phyloP scores from a whole-genome alignment of 2,329 filamentous ascomycete genomes.

The Emericellopsis cladophorae region DNA sequence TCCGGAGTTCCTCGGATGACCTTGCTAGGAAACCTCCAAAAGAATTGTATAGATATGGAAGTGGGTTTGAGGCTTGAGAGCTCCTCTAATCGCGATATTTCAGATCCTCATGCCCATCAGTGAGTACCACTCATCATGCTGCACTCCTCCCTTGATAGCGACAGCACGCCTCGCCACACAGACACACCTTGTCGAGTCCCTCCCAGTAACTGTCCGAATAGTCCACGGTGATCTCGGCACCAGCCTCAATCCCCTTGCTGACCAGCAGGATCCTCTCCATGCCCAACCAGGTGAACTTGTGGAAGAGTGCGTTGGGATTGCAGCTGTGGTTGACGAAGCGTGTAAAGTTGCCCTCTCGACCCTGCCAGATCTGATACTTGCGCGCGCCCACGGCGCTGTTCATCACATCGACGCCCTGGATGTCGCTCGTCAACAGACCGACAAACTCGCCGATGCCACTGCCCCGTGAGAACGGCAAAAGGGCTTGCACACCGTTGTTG shows the following conservation, averaged over 20 bases:
- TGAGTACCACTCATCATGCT: no score
- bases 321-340: slow-evolving; percentile 48
- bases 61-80: no score
- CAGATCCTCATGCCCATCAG: no score
- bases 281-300: slow-evolving; percentile 43
- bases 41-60: no score
- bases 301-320: slow-evolving; percentile 42
- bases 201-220: slow-evolving; percentile 46
- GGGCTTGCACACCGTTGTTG: slow-evolving; percentile 38
- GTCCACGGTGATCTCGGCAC: slow-evolving; percentile 42
- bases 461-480: slow-evolving; percentile 35
- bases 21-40: no score
- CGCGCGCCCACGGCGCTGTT: slow-evolving; percentile 21
- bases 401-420: slow-evolving; percentile 42
- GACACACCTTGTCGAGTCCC: slow-evolving; percentile 38
- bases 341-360: slow-evolving; percentile 41
- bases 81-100: no score
- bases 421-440: slow-evolving; percentile 37
- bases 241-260: slow-evolving; percentile 38
- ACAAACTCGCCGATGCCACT: slow-evolving; percentile 41
- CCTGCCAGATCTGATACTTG: slow-evolving; percentile 45
- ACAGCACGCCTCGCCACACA: slow-evolving; percentile 40
- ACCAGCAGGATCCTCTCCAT: slow-evolving; percentile 42
- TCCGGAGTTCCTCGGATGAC: no score
- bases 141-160: slow-evolving; percentile 18